Evolutionary conservation across 208 protist species (phyloP), one percentile per base, ranked within the genome.

Genomic region (Spongospora subterranea): DNA sequence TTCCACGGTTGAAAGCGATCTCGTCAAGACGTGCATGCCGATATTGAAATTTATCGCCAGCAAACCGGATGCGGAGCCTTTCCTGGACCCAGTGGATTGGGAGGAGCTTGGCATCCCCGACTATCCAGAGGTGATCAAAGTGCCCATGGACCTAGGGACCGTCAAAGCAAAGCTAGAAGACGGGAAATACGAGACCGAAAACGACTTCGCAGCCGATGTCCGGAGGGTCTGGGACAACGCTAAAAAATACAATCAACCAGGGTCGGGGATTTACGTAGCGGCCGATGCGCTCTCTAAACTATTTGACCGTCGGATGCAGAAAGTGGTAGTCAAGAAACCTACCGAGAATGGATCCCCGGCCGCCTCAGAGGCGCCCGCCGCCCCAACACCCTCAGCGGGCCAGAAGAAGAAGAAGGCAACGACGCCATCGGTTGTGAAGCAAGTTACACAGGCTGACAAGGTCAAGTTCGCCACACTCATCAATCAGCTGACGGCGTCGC

Each of bases 101-200:
- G 89, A 94, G 0, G 24, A 32, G 38, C 66, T 94, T 0, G 24
- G 91, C 46, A 95, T 96, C 40, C 95, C 95, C 13, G 92, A 95
- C 88, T 96, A 96, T 90, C 92, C 95, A 46, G 71, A 91, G 11
- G 91, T 96, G 32, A 94, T 96, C 71, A 96, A 96, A 77, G 29
- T 94, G 29, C 95, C 95, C 35, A 96, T 96, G 95, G 95, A 96
- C 92, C 43, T 96, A 0, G 38, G 90, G 0, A 96, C 95, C 53
- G 40, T 94, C 13, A 88, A 41, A 54, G 20, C 65, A 0, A 92
- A 93, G 38, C 45, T 93, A 17, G 45, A 17, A 50, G 39, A 6
- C 0, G 40, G 82, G 0, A 43, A 91, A 54, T 93, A 93, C 45
- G 45, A 29, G 54, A 53, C 35, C 0, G 90, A 77, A 0, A 45